phyloP scores from a whole-genome alignment of 345 rosid species.

The Ailanthus altissimus region DNA sequence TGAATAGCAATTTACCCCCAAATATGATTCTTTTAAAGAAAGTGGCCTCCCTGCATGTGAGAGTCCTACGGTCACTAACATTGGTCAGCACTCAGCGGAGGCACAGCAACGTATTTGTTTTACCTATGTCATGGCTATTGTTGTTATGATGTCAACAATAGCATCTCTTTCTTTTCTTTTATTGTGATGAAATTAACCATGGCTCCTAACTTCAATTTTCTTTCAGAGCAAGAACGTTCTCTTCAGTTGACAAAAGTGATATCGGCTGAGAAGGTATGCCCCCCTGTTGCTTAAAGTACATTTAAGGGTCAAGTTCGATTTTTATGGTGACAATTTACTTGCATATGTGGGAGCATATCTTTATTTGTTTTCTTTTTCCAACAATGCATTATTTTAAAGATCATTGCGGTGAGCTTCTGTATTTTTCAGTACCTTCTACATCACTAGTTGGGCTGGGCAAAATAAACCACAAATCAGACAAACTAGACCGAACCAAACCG shows the following conservation, averaged over 20 bases:
- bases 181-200: constrained; percentile 13
- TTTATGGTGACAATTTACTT: background rate
- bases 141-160: too few relatives aligned
- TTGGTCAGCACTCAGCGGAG: background rate
- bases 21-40: background rate
- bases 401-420: background rate
- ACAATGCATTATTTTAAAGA: background rate
- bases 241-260: constrained; percentile 27
- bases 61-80: background rate
- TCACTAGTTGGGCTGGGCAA: too few relatives aligned
- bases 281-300: background rate
- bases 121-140: background rate
- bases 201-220: constrained; percentile 18
- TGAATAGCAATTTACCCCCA: background rate
- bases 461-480: too few relatives aligned
- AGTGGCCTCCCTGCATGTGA: background rate
- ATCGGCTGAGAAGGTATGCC: constrained; percentile 39
- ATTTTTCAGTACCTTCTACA: background rate
- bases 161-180: too few relatives aligned
- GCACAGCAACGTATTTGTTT: background rate
- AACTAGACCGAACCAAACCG: too few relatives aligned
- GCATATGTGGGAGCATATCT: background rate
- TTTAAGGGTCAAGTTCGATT: background rate
- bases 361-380: background rate
- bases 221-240: constrained; percentile 34